Base-by-base conservation (phyloP, 305 asterid species). In the Salvia sclarea region DNA sequence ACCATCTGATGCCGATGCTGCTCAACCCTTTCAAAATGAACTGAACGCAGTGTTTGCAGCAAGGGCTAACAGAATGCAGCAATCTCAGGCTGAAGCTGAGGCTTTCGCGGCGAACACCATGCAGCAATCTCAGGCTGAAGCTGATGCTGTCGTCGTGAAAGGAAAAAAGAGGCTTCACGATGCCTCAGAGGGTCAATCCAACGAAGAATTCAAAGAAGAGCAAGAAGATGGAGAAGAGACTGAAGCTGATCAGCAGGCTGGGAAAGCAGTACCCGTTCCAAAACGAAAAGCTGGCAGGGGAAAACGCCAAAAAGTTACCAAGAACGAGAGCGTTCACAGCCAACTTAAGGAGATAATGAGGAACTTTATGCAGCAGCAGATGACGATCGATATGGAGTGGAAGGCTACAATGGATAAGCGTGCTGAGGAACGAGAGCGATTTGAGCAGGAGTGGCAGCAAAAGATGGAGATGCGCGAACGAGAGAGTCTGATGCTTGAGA, bases 401-500 rank as follows among this genome's bases (percentile, higher is more conserved):
- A 78, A 71, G 69, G 90, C 85, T 78, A 18, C 77, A 0, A 70
- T 80, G 84, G 90, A 84, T 79, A 86, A 68, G 66, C 76, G 37
- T n/a, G 89, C 85, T 2, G 64, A 76, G 25, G 88, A 89, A 68
- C 80, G 90, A 73, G 85, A 80, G 52, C 52, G 33, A 11, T 59
- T 83, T 5, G 92, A 92, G 83, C 76, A 74, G 25, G 94, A 84
- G 68, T 92, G 95, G 96, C 75, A 81, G 44, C 77, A 70, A 20
- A 72, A 70, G 22, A 91, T 85, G 92, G 90, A 80, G 84, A 82
- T 63, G 6, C 91, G 85, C 1, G 94, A 86, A 70, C 72, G 79
- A 75, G 96, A 92, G 76, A 83, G 81, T 78, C 33, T 86, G 18
- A 75, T 73, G 79, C 77, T 78, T 64, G 94, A 89, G 40, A 79